Percentiles rank a stretch among this genome's conserved stretches.
These are phyloP conservation scores for Hypsizygus ulmarius DNA, from an alignment of 1,284 basidiomycete species.

Conservation along the genomic window DNA sequence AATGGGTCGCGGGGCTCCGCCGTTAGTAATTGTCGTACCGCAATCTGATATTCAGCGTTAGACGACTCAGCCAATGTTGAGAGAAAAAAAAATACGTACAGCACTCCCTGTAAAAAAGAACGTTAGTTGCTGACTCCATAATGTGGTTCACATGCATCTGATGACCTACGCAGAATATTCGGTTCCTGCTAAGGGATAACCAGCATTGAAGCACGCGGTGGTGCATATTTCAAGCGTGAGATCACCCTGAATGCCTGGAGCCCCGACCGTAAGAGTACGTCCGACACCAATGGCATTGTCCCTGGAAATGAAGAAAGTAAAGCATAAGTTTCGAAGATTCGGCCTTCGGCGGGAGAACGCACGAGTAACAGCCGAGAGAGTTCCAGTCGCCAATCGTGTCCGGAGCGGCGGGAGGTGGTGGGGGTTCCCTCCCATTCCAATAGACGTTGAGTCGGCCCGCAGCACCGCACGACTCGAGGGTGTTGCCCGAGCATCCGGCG, in stretches of 20 bases:
- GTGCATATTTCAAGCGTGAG: slow-evolving; percentile 62
- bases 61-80: slow-evolving; percentile 1
- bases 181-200: slow-evolving; percentile 55
- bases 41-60: slow-evolving; percentile 42
- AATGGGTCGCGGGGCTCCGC: slow-evolving; percentile 42
- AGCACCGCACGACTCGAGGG: slow-evolving; percentile 59
- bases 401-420: slow-evolving; percentile 49
- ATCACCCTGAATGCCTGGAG: slow-evolving; percentile 33
- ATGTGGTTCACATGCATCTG: neutral
- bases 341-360: slow-evolving; percentile 20
- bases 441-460: slow-evolving; percentile 60
- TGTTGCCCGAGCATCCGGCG: slow-evolving; percentile 59
- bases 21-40: slow-evolving; percentile 44
- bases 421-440: slow-evolving; percentile 55
- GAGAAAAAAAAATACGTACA: slow-evolving; percentile 32
- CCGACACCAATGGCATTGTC: slow-evolving; percentile 46
- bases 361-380: slow-evolving; percentile 67
- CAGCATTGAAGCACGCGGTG: slow-evolving; percentile 56
- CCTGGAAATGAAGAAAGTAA: slow-evolving; percentile 28
- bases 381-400: slow-evolving; percentile 57
- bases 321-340: slow-evolving; percentile 13
- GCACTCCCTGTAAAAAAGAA: slow-evolving; percentile 37
- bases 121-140: neutral
- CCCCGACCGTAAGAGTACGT: slow-evolving; percentile 47
- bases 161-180: slow-evolving; percentile 50